Evolutionary conservation across 1,284 basidiomycete genomes (phyloP).

Genomic region (Irpex sp.): DNA sequence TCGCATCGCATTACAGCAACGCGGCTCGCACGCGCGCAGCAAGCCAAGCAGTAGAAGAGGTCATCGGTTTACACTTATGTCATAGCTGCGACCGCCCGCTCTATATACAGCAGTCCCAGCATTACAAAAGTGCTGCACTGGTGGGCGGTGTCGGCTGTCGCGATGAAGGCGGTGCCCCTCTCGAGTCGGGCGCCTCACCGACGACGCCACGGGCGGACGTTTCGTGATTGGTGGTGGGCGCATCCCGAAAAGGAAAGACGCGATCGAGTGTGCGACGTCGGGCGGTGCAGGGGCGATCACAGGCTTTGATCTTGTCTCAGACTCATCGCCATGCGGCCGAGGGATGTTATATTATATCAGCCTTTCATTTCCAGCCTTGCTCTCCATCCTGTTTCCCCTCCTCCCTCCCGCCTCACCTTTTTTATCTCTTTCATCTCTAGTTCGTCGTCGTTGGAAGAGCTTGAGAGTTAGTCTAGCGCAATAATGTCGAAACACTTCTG

Average conservation of each 20-base stretch:
- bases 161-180: neutral
- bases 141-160: neutral
- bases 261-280: constrained; percentile 5
- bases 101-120: neutral
- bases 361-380: neutral
- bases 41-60: neutral
- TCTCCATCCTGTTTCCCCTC: neutral
- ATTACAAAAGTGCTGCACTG: neutral
- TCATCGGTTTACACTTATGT: neutral
- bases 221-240: neutral
- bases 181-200: neutral
- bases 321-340: constrained; percentile 9
- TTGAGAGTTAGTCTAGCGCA: neutral
- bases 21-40: neutral
- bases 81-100: neutral
- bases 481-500: constrained; percentile 41
- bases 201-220: neutral
- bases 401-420: neutral
- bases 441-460: neutral
- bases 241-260: constrained; percentile 6
- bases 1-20: neutral
- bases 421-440: neutral
- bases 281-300: constrained; percentile 10
- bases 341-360: constrained; percentile 4
- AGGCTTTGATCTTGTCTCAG: neutral